Percentiles rank a stretch among this genome's conserved stretches.
phyloP scores from a whole-genome alignment of 176 grass and related monocot genomes.

The Cenchrus americanus region DNA sequence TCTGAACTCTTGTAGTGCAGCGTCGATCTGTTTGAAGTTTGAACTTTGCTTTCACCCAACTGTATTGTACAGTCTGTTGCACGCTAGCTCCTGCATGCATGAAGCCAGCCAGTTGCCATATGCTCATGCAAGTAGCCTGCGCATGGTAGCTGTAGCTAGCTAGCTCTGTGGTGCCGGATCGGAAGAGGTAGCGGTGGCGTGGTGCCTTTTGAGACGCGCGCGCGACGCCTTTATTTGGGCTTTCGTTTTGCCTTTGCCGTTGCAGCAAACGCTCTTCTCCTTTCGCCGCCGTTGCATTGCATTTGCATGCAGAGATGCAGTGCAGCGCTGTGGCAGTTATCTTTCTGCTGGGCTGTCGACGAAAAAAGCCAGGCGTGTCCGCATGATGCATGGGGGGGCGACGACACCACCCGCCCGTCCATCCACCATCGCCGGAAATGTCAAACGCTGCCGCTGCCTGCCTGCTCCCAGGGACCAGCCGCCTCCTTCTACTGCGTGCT shows the following conservation, averaged over 20 bases:
- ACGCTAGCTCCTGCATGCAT: no score
- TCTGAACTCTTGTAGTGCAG: no score
- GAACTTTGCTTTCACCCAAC: no score
- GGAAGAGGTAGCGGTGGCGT: not conserved
- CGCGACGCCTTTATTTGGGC: no score
- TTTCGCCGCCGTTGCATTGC: not conserved
- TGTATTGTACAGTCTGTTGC: no score
- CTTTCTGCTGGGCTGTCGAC: constrained; percentile 34
- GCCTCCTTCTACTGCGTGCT: no score
- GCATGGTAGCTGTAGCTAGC: not conserved
- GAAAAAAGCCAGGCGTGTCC: constrained; percentile 1
- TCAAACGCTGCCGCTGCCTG: not conserved
- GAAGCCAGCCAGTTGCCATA: no score
- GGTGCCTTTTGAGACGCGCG: constrained; percentile 1
- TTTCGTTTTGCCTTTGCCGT: not conserved
- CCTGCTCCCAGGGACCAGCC: no score
- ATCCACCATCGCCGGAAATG: not conserved
- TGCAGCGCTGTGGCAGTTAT: constrained; percentile 1
- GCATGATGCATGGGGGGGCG: not conserved
- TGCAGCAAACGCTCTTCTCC: not conserved
- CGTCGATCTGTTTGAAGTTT: no score
- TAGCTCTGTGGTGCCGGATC: not conserved
- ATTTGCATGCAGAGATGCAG: not conserved
- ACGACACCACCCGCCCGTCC: not conserved
- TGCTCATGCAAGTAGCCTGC: not conserved